Evolutionary conservation across 257 asterid genomes (phyloP).

Genomic region (Solanum boliviense): DNA sequence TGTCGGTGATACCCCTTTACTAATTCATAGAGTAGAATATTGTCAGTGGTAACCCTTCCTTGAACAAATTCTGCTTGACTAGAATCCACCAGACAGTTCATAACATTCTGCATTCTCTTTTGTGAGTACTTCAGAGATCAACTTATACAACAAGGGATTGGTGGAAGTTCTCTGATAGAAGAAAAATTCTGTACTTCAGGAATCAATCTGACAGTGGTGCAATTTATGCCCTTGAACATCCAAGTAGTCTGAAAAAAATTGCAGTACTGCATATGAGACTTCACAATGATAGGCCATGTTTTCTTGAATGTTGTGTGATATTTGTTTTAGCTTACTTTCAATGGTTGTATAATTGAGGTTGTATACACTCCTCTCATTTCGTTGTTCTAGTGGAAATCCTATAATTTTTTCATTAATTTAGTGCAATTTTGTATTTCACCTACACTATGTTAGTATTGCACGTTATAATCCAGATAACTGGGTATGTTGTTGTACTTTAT

Average conservation of each 20-base stretch:
- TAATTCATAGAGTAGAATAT: neutral
- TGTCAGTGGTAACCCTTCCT: neutral
- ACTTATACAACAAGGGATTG: neutral
- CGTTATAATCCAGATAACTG: neutral
- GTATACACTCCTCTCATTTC: neutral
- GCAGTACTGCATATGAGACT: neutral
- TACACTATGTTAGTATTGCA: neutral
- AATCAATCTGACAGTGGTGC: neutral
- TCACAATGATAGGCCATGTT: neutral
- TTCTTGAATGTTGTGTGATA: neutral
- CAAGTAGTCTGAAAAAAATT: neutral
- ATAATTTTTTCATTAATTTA: neutral
- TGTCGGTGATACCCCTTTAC: neutral
- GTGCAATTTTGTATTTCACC: neutral
- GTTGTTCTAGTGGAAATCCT: neutral
- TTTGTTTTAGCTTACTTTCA: neutral
- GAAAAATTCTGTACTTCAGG: neutral
- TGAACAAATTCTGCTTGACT: neutral
- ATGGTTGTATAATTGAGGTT: neutral
- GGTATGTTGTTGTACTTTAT: neutral
- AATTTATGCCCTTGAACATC: neutral
- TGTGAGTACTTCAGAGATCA: neutral
- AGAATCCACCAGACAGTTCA: neutral
- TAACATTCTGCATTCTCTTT: neutral
- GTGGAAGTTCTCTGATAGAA: neutral